Evolutionary conservation across 1,139 yeast genomes (phyloP).

Genomic region (Dujonia santamariae): DNA sequence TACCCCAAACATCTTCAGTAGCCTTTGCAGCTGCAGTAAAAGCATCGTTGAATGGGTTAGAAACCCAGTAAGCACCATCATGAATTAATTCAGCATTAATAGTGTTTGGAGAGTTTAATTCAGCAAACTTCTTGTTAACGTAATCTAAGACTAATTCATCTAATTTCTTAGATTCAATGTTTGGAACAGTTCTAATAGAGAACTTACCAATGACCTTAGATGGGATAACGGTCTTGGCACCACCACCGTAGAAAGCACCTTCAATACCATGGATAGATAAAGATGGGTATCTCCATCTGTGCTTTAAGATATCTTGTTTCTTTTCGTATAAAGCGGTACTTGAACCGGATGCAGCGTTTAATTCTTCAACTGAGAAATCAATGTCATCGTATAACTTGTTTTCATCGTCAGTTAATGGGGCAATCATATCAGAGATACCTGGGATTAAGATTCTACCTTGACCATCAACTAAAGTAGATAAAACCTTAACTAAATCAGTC

Average conservation of each 20-base stretch:
- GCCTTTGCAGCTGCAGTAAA: conserved; percentile 95
- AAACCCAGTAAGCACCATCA: conserved; percentile 95
- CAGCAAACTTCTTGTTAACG: conserved; percentile 61
- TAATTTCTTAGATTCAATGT: conserved; percentile 78
- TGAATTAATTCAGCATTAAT: conserved; percentile 75
- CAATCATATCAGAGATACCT: conserved; percentile 91
- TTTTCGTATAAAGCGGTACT: conserved; percentile 72
- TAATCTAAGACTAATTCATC: conserved; percentile 74
- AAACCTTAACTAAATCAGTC: conserved; percentile 81
- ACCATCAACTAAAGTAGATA: conserved; percentile 73
- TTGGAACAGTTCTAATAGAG: conserved; percentile 94
- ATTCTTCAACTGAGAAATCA: conserved; percentile 80
- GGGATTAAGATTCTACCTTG: conserved; percentile 82
- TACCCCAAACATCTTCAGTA: conserved; percentile 89
- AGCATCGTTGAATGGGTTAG: conserved; percentile 88
- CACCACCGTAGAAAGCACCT: conserved; percentile 93
- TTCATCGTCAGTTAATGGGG: conserved; percentile 83
- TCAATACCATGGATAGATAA: conserved; percentile 94
- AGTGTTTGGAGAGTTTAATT: conserved; percentile 73
- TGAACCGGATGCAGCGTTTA: conserved; percentile 87
- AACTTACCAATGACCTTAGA: conserved; percentile 92
- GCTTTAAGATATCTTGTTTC: conserved; percentile 86
- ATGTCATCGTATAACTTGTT: conserved; percentile 75
- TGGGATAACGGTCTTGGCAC: conserved; percentile 98
- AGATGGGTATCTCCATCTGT: conserved; percentile 98